phyloP scores from a whole-genome alignment of 2,329 filamentous ascomycete genomes.

The Sarocladiaceae sp. region DNA sequence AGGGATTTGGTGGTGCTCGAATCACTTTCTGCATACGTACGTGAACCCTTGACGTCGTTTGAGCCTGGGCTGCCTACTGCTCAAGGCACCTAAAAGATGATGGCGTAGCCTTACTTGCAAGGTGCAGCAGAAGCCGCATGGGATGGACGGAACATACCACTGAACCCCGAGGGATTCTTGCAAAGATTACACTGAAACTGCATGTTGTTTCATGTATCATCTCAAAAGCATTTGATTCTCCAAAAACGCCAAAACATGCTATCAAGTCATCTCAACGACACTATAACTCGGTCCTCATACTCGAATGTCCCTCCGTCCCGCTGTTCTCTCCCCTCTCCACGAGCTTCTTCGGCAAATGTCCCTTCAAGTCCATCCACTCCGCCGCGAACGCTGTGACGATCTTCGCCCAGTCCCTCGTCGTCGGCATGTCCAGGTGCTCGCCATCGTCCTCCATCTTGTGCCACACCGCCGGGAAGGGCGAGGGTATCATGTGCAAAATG shows the following conservation, averaged over 20 bases:
- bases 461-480: conserved; percentile 78
- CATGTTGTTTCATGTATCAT: too few species aligned
- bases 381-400: conserved; percentile 78
- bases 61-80: too few species aligned
- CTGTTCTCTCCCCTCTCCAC: conserved; percentile 20
- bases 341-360: conserved; percentile 25
- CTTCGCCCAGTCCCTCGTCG: conserved; percentile 80
- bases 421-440: conserved; percentile 72
- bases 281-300: conserved; percentile 28
- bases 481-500: conserved; percentile 82
- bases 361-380: conserved; percentile 81
- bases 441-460: conserved; percentile 80
- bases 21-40: too few species aligned
- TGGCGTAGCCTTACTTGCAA: too few species aligned
- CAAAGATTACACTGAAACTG: background rate
- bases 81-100: too few species aligned
- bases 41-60: too few species aligned
- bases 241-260: too few species aligned
- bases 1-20: too few species aligned
- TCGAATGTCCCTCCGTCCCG: conserved; percentile 18
- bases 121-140: too few species aligned
- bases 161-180: too few species aligned
- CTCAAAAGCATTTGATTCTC: too few species aligned
- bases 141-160: too few species aligned
- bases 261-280: background rate